phyloP scores from a whole-genome alignment of 23 red algal species.

The Gracilaria caudata region DNA sequence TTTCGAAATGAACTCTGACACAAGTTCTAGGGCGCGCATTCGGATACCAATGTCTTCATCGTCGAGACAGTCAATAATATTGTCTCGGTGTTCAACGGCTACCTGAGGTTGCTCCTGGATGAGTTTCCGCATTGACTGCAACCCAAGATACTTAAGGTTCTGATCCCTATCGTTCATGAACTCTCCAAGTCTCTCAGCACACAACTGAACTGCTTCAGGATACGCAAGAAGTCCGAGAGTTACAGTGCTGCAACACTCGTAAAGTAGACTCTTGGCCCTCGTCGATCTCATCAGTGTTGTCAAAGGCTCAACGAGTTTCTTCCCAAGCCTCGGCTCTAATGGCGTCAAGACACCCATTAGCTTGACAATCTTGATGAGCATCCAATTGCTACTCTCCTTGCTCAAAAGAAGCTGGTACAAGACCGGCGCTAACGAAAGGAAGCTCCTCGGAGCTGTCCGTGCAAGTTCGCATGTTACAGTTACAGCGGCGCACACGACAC shows the following conservation, averaged over 20 bases:
- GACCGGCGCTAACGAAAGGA: conserved; percentile 68
- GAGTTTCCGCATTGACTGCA: conserved; percentile 75
- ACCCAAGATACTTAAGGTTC: conserved; percentile 96
- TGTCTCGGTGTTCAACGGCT: conserved; percentile 72
- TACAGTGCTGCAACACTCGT: conserved; percentile 92
- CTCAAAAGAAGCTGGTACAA: conserved; percentile 81
- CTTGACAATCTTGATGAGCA: conserved; percentile 99
- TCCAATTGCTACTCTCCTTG: conserved; percentile 90
- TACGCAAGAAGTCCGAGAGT: conserved; percentile 55
- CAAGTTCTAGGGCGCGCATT: conserved; percentile 84
- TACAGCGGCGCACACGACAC: conserved; percentile 89
- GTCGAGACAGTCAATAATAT: conserved; percentile 87
- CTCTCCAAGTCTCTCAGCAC: conserved; percentile 68
- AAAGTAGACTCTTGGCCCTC: conserved; percentile 88
- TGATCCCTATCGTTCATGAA: conserved; percentile 91
- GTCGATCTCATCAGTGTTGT: conserved; percentile 82
- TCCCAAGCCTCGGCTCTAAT: conserved; percentile 82
- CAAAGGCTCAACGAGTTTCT: conserved; percentile 86
- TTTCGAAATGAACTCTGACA: conserved; percentile 68
- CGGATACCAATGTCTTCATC: conserved; percentile 91
- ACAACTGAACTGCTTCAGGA: conserved; percentile 69
- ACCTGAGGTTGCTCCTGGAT: conserved; percentile 60
- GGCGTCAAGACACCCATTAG: conserved; percentile 83
- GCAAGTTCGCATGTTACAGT: conserved; percentile 86
- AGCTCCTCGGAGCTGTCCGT: conserved; percentile 67